Conservation (phyloP, 768 basidiomycete species). For the Lenzites betulinus region DNA sequence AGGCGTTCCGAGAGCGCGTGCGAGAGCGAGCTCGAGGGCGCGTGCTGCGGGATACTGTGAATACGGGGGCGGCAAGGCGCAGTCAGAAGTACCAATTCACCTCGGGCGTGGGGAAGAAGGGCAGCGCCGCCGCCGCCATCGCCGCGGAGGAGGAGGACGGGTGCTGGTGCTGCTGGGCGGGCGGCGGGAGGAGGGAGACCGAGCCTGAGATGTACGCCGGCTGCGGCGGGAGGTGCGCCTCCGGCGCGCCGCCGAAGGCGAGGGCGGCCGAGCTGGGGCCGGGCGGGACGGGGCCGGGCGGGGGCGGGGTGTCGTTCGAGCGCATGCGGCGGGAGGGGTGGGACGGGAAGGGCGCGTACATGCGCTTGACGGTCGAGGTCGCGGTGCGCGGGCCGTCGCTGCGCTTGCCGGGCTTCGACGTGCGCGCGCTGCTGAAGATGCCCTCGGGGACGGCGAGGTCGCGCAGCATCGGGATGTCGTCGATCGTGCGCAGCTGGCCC, state of each 20-base stretch:
- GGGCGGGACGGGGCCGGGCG: constrained; percentile 2
- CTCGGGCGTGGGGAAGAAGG: constrained; percentile 13
- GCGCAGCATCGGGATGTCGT: constrained; percentile 60
- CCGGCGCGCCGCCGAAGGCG: constrained; percentile 2
- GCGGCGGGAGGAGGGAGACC: constrained; percentile 13
- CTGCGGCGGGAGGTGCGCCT: constrained; percentile 6
- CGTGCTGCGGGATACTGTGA: constrained; percentile 18
- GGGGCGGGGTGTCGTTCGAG: constrained; percentile 14
- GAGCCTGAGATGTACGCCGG: constrained; percentile 1
- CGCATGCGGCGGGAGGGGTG: constrained; percentile 20
- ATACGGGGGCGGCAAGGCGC: constrained; percentile 12
- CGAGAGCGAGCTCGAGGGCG: constrained; percentile 11
- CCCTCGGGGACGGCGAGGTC: constrained; percentile 68
- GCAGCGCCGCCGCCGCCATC: no score
- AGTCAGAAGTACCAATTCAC: constrained; percentile 22
- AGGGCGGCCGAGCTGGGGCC: constrained; percentile 11
- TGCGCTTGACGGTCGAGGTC: constrained; percentile 36
- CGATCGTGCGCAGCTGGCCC: constrained; percentile 69
- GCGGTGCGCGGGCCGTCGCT: constrained; percentile 19
- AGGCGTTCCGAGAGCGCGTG: constrained; percentile 15
- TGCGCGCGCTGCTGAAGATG: constrained; percentile 61
- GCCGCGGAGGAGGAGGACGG: no score
- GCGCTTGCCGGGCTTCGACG: constrained; percentile 23
- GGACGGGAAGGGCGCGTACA: constrained; percentile 44
- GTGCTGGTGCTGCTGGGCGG: constrained; percentile 7